Evolutionary conservation across 352 stramenopile species (phyloP).

Genomic region (Bremia lactucae): DNA sequence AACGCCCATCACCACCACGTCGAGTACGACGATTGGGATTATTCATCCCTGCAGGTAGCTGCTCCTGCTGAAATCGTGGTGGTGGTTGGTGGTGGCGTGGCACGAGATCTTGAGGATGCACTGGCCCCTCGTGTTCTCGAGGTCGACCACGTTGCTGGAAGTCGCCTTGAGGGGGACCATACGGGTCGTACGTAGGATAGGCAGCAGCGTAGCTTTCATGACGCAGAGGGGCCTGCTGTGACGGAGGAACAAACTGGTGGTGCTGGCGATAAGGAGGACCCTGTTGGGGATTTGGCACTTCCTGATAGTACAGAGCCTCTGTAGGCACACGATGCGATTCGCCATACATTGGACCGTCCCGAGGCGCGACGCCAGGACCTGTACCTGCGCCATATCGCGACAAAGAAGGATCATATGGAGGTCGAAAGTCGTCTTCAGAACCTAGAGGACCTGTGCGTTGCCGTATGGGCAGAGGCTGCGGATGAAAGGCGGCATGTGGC

Average conservation of each 20-base stretch:
- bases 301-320: conserved; percentile 22
- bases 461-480: conserved; percentile 15
- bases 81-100: conserved; percentile 9
- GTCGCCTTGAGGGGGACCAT: conserved; percentile 19
- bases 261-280: conserved; percentile 13
- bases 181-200: conserved; percentile 24
- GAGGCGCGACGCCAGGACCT: conserved; percentile 1
- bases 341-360: conserved; percentile 11
- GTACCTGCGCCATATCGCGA: conserved; percentile 23
- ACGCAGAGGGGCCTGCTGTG: conserved; percentile 11
- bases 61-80: conserved; percentile 16
- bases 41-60: conserved; percentile 16
- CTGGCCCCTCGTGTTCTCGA: conserved; percentile 15
- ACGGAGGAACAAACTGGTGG: conserved; percentile 12
- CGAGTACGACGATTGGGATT: conserved; percentile 24
- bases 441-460: conserved; percentile 15
- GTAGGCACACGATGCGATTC: conserved; percentile 13
- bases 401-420: conserved; percentile 22
- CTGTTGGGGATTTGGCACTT: conserved; percentile 15
- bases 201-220: conserved; percentile 19
- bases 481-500: conserved; percentile 18
- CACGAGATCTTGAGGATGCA: conserved; percentile 2
- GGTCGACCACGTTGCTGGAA: conserved; percentile 21
- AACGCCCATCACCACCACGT: conserved; percentile 24
- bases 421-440: conserved; percentile 14